Conservation (phyloP, 2,329 filamentous ascomycete genomes). For the Penicillium sp. region DNA sequence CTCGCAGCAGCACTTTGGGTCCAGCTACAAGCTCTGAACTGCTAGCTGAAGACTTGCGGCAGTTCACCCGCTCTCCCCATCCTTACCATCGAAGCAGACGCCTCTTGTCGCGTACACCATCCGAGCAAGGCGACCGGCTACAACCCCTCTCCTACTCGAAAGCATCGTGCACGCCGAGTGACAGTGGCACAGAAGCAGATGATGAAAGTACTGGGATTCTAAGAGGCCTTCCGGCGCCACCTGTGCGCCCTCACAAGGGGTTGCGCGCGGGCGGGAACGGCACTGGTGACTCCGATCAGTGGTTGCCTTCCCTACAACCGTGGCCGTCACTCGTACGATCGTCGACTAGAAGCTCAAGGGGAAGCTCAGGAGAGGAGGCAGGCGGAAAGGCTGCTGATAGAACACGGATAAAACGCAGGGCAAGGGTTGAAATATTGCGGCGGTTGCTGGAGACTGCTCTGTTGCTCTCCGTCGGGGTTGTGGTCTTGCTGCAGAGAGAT, state of each 20-base stretch:
- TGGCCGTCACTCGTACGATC: constrained; percentile 35
- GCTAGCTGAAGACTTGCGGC: constrained; percentile 40
- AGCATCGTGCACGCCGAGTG: constrained; percentile 66
- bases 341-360: constrained; percentile 27
- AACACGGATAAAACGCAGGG: constrained; percentile 30
- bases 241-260: constrained; percentile 71
- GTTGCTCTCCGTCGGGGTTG: constrained; percentile 51
- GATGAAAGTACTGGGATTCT: constrained; percentile 78
- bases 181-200: constrained; percentile 92
- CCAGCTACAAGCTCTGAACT: constrained; percentile 17
- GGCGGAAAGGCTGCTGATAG: constrained; percentile 24
- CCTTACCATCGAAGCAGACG: constrained; percentile 65
- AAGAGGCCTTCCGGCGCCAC: constrained; percentile 79
- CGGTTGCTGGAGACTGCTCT: constrained; percentile 56
- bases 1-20: constrained; percentile 17
- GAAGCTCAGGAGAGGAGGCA: constrained; percentile 32
- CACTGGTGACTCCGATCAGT: constrained; percentile 26
- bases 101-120: constrained; percentile 51
- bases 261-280: constrained; percentile 51
- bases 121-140: constrained; percentile 34
- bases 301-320: constrained; percentile 30
- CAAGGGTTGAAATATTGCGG: constrained; percentile 44
- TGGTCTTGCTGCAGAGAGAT: constrained; percentile 39
- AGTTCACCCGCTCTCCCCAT: constrained; percentile 63
- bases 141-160: constrained; percentile 37